Conservation (phyloP, 257 asterid genomes). For the Penstemon barbatus region DNA sequence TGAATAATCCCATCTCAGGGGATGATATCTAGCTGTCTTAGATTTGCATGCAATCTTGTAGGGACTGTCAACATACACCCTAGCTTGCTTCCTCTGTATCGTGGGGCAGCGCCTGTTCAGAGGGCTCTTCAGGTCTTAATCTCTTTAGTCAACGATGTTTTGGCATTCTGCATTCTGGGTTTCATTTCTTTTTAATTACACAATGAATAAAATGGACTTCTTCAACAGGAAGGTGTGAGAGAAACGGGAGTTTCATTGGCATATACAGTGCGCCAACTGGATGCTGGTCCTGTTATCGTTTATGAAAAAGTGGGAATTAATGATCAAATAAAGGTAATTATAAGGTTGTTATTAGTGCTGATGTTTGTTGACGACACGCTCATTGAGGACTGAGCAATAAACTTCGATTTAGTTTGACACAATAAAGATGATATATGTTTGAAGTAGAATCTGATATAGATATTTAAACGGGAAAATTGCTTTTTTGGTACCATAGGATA, state of each 20-base stretch:
- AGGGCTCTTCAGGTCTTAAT: slow-evolving; percentile 79
- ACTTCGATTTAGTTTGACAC: not conserved
- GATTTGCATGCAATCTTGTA: slow-evolving; percentile 43
- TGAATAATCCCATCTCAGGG: slow-evolving; percentile 9
- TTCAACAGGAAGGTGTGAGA: slow-evolving; percentile 76
- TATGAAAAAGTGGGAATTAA: slow-evolving; percentile 55
- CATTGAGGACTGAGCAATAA: not conserved
- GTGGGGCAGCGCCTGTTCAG: slow-evolving; percentile 99
- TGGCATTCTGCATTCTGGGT: not conserved
- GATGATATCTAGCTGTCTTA: slow-evolving; percentile 34
- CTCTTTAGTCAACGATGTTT: slow-evolving; percentile 11
- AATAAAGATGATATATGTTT: not conserved
- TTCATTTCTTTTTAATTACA: not conserved
- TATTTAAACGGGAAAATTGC: no score
- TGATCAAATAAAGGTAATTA: slow-evolving; percentile 72
- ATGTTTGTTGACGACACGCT: not conserved
- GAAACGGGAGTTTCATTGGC: slow-evolving; percentile 96
- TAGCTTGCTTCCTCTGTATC: slow-evolving; percentile 87
- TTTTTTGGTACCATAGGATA: no score
- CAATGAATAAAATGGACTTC: slow-evolving; percentile 20
- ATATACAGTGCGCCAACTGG: slow-evolving; percentile 82
- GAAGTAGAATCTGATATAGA: slow-evolving; percentile 1
- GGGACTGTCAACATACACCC: slow-evolving; percentile 97
- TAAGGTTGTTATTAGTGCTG: slow-evolving; percentile 5
- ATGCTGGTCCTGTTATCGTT: slow-evolving; percentile 93